These are phyloP conservation scores for Neonectria punicea DNA, from an alignment of 2,329 filamentous ascomycete species.

Conservation along the genomic window DNA sequence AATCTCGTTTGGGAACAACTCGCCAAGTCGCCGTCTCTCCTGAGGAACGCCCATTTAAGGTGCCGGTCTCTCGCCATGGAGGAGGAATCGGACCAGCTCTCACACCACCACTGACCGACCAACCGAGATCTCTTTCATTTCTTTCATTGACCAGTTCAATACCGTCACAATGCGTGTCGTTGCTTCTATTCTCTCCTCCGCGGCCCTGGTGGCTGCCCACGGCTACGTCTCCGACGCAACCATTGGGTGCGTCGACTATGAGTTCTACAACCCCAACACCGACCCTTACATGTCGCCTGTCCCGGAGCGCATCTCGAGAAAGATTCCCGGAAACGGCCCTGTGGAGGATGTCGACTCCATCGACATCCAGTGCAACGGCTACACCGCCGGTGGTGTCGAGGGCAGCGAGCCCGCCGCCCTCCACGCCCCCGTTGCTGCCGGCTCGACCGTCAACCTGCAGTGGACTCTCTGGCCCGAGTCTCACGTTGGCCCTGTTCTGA, in stretches of 20 bases:
- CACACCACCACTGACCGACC: slow-evolving; percentile 15
- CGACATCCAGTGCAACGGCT: slow-evolving; percentile 68
- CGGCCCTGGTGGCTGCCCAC: slow-evolving; percentile 58
- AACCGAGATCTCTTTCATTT: slow-evolving; percentile 15
- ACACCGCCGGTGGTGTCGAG: slow-evolving; percentile 57
- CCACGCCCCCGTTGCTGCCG: slow-evolving; percentile 63
- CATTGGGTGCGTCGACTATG: slow-evolving; percentile 51
- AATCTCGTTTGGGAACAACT: slow-evolving; percentile 8
- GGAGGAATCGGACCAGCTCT: slow-evolving; percentile 19
- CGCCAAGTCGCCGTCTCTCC: not conserved
- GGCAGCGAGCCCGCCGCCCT: slow-evolving; percentile 64
- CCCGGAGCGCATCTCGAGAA: slow-evolving; percentile 65
- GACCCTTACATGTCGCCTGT: slow-evolving; percentile 57
- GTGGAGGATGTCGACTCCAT: slow-evolving; percentile 62
- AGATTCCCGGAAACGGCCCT: slow-evolving; percentile 67
- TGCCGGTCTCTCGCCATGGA: not conserved
- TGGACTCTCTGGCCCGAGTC: slow-evolving; percentile 65
- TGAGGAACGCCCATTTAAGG: slow-evolving; percentile 27
- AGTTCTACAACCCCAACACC: slow-evolving; percentile 51
- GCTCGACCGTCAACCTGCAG: slow-evolving; percentile 61
- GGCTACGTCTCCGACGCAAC: slow-evolving; percentile 59
- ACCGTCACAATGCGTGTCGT: slow-evolving; percentile 36
- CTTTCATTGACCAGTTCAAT: slow-evolving; percentile 6
- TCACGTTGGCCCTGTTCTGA: slow-evolving; percentile 65
- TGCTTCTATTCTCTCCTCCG: slow-evolving; percentile 44